Evolutionary conservation across 345 rosid species (phyloP), one percentile per base, ranked within the genome.

Genomic region (Ricinus communis): DNA sequence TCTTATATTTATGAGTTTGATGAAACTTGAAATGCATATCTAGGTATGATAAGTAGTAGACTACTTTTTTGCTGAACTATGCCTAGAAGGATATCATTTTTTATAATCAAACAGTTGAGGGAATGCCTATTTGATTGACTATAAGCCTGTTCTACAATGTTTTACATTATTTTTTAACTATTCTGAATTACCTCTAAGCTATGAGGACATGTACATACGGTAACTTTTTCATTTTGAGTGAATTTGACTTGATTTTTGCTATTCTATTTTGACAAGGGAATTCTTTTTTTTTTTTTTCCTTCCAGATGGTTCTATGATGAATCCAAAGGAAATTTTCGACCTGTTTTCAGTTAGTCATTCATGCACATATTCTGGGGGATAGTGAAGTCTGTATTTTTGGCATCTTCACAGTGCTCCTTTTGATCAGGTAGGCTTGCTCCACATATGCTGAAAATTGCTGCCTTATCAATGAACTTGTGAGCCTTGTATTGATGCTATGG

Each of bases 291-390:
- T 6, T 11, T 2, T 47, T 19, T 8, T 8, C 40, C 9, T n/a
- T 12, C 71, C 88, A 87, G 94, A 50, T 85, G 94, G 91, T 85
- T 87, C 74, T 89, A 79, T 47, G 91, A 89, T 74, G 85, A 85
- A 77, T 33, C 38, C 30, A 86, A 84, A 77, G 85, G 87, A 45
- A 81, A 51, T 54, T 89, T 87, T 72, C 88, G 81, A 65, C 85
- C 91, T 59, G 79, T 85, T 75, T 77, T 85, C 21, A 71, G 77
- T 82, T 89, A 70, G 79, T 47, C 68, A 41, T 30, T 50, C n/a
- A 38, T 68, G 28, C 41, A 40, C 22, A 69, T 67, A 65, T 24
- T 40, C 56, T 63, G 60, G 63, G 63, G 43, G 54, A 47, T n/a
- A 43, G 24, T 8, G 13, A 25, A 49, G 19, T 27, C 55, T 31